Evolutionary conservation across 768 basidiomycete genomes (phyloP).

Genomic region (Xerocomellus chrysenteron): DNA sequence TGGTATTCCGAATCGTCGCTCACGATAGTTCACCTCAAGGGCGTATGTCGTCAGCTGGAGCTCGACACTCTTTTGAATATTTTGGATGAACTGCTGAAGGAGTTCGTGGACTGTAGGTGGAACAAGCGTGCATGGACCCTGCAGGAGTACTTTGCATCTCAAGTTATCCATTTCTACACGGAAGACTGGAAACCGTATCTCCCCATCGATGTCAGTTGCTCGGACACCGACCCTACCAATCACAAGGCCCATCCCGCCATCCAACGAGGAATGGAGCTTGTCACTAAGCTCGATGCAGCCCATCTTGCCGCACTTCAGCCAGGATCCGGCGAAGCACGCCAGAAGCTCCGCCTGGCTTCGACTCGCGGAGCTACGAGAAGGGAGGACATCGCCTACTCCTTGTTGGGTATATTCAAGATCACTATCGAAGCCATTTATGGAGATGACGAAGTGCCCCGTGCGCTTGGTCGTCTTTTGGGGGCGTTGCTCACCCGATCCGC

Average conservation of each 20-base stretch:
- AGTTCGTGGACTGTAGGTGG: constrained; percentile 18
- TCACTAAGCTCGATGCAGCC: constrained; percentile 6
- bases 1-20: constrained; percentile 27
- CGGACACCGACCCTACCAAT: background rate
- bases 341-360: constrained; percentile 26
- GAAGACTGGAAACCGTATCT: constrained; percentile 25
- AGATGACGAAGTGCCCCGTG: constrained; percentile 16
- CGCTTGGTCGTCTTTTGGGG: constrained; percentile 21
- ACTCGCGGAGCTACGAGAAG: constrained; percentile 12
- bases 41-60: constrained; percentile 4
- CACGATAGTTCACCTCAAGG: constrained; percentile 25
- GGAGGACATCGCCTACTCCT: constrained; percentile 27
- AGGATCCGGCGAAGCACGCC: constrained; percentile 4
- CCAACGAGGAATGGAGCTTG: constrained; percentile 13
- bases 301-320: constrained; percentile 7
- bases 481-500: constrained; percentile 12
- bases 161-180: constrained; percentile 22
- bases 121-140: constrained; percentile 24
- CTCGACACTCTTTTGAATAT: background rate
- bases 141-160: constrained; percentile 25
- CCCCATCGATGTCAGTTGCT: background rate
- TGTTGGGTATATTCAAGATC: constrained; percentile 24
- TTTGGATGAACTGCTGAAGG: constrained; percentile 1
- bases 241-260: constrained; percentile 13
- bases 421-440: constrained; percentile 21